These are phyloP conservation scores for Cordia subcordata DNA, from an alignment of 257 asterid genomes.

Conservation along the genomic window DNA sequence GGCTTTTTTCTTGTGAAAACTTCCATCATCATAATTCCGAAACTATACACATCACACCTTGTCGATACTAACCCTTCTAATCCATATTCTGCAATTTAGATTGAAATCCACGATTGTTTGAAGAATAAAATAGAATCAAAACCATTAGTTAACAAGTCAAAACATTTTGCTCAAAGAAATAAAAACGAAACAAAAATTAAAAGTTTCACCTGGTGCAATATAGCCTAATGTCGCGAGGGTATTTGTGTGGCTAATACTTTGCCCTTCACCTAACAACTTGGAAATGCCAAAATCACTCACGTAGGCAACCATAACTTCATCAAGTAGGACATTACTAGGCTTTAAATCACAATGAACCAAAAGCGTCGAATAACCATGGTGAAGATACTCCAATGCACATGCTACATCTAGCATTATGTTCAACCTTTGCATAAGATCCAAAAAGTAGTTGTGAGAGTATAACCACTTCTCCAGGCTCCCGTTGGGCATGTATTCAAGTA, in stretches of 20 bases:
- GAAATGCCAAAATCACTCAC: slow-evolving; percentile 4
- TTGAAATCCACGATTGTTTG: neutral
- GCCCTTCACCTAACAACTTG: neutral
- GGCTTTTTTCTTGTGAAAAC: neutral
- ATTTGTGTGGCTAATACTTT: neutral
- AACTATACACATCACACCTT: neutral
- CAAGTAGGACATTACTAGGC: slow-evolving; percentile 6
- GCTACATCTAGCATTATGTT: slow-evolving; percentile 5
- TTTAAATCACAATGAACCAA: slow-evolving; percentile 5
- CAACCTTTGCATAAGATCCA: slow-evolving; percentile 4
- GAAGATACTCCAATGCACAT: slow-evolving; percentile 8
- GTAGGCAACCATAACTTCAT: neutral
- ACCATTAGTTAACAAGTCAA: too few relatives aligned
- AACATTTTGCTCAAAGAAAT: neutral
- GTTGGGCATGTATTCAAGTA: slow-evolving; percentile 4
- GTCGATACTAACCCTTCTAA: neutral
- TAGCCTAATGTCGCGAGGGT: slow-evolving; percentile 2
- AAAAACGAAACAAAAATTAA: neutral
- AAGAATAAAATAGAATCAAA: too few relatives aligned
- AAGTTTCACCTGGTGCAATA: neutral
- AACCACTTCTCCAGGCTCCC: slow-evolving; percentile 12
- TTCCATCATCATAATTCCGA: neutral
- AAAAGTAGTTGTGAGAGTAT: neutral
- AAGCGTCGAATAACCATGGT: neutral
- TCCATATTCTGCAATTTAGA: neutral